Evolutionary conservation across 768 basidiomycete species (phyloP).

Genomic region (Nidula microcarpa): DNA sequence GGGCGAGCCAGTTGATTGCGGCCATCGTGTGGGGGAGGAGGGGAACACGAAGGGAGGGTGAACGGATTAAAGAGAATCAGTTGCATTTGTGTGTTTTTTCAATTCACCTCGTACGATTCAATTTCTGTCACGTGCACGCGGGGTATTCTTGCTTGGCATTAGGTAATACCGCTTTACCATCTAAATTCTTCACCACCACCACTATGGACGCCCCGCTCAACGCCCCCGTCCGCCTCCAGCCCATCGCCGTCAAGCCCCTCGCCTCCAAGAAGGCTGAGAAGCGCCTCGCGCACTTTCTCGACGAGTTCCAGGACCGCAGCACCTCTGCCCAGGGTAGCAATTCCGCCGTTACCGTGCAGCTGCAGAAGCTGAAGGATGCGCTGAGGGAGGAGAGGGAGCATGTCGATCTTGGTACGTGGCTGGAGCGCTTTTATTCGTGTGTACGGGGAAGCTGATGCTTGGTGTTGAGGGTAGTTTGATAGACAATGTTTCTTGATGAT

Average conservation of each 20-base stretch:
- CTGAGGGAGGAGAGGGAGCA: slow-evolving; percentile 44
- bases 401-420: background rate
- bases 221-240: slow-evolving; percentile 44
- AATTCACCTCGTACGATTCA: background rate
- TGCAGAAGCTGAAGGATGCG: slow-evolving; percentile 53
- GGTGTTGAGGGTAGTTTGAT: too few relatives aligned
- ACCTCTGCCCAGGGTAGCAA: slow-evolving; percentile 47
- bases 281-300: slow-evolving; percentile 41
- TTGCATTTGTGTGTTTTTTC: too few relatives aligned
- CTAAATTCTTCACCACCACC: slow-evolving; percentile 2
- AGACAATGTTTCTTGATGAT: too few relatives aligned
- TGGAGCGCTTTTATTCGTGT: too few relatives aligned
- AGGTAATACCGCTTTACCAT: background rate
- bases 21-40: slow-evolving; percentile 36
- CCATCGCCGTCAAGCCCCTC: slow-evolving; percentile 29
- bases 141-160: background rate
- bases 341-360: slow-evolving; percentile 53
- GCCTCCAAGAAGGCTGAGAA: slow-evolving; percentile 37
- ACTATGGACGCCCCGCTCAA: slow-evolving; percentile 45
- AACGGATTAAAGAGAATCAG: background rate
- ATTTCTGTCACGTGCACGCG: background rate
- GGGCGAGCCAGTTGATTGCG: slow-evolving; percentile 54
- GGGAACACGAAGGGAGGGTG: background rate
- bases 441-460: too few relatives aligned
- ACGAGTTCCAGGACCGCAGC: slow-evolving; percentile 44